Percentiles rank a stretch among this genome's conserved stretches.
Conservation (phyloP, 31 red algal species). For the Asparagopsis taxiformis region DNA sequence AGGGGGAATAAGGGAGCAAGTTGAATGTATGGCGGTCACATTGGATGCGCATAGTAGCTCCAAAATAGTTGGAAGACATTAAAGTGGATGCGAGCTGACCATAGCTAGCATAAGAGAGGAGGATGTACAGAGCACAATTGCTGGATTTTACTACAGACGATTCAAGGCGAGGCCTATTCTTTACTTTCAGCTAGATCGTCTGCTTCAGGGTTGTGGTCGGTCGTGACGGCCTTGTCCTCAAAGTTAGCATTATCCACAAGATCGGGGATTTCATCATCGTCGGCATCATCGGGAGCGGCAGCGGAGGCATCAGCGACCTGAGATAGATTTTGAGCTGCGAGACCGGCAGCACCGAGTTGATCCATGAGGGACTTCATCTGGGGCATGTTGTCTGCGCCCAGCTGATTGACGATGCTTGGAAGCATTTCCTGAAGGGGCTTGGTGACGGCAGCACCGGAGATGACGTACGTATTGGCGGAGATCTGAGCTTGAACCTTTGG, state of each 20-base stretch:
- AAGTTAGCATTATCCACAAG: conserved; percentile 89
- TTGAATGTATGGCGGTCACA: too few species aligned
- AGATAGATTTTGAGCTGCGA: conserved; percentile 11
- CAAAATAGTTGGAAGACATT: too few species aligned
- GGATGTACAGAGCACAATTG: too few species aligned
- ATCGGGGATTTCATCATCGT: conserved; percentile 95
- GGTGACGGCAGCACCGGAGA: conserved; percentile 71
- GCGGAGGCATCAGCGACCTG: conserved; percentile 17
- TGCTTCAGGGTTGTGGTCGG: conserved; percentile 1
- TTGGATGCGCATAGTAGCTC: too few species aligned
- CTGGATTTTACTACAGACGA: too few species aligned
- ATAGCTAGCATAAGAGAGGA: too few species aligned
- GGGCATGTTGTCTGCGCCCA: conserved; percentile 85
- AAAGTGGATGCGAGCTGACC: too few species aligned
- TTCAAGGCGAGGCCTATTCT: not conserved
- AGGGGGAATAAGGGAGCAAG: too few species aligned
- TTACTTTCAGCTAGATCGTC: not conserved
- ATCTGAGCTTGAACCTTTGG: conserved; percentile 97
- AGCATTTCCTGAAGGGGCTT: conserved; percentile 88
- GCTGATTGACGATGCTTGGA: conserved; percentile 82
- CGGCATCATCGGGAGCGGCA: conserved; percentile 32
- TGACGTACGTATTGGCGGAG: conserved; percentile 89
- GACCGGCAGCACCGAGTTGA: conserved; percentile 70
- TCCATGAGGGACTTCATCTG: conserved; percentile 92
- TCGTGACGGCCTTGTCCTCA: conserved; percentile 70